Evolutionary conservation across 495 filamentous ascomycete species (phyloP), one percentile per base, ranked within the genome.

Genomic region (Lasiosphaeria ovina): DNA sequence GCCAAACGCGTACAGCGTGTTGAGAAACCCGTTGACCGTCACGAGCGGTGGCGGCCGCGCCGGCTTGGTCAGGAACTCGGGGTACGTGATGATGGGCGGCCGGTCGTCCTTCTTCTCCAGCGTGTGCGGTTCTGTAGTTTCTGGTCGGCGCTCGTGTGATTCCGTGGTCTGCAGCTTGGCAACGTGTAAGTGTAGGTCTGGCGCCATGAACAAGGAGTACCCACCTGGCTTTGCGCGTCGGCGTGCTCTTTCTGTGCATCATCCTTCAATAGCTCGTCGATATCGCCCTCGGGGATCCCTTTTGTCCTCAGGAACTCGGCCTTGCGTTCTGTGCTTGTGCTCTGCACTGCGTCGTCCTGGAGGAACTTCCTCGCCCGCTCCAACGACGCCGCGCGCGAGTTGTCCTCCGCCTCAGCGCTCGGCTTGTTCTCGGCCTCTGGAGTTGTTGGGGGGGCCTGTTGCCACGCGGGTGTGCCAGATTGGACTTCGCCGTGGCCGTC

Each of bases 41-140:
- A 98, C 81, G 3, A 98, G 77, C 0, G 94, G 92, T 10, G 81
- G 76, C 12, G 81, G 76, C 3, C 72, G 73, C 1, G 71, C 63
- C 7, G 91, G 85, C 35, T 89, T 90, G 24, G 80, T 79, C 64
- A 98, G 86, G 75, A 96, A 97, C 74, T 98, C 94, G 51, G 94
- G 94, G 75, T 97, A 98, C 32, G 94, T 98, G 67, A 98, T 89
- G 64, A 98, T 92, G n/a, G 93, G 95, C 31, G 91, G 83, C 24
- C 85, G 76, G 61, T 88, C 83, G 62, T 73, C 64, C 17, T 65
- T 67, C 51, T 58, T 14, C 55, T 63, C 53, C 50, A 61, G 24
- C 38, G 48, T 47, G 60, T 49, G 31, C 34, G 50, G 24, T 10
- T 8, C 35, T 60, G 61, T 57, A 8, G 12, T 9, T 48, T 59